Conservation (phyloP, 495 filamentous ascomycete species). For the Aspergillus sclerotioniger region DNA sequence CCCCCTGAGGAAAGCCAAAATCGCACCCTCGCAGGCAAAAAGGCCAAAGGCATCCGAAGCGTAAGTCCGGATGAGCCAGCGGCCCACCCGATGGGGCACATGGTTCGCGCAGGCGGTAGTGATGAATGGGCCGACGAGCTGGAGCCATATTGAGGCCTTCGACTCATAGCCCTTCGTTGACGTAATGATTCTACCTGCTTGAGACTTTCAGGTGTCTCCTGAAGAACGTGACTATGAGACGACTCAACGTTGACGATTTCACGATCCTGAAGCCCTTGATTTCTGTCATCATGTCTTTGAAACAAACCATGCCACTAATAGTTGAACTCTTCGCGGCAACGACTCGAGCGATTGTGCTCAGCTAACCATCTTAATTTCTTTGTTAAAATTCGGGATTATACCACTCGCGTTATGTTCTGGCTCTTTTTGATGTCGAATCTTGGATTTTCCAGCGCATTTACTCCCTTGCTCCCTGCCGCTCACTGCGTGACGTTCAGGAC, state of each 20-base stretch:
- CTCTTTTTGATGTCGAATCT: slow-evolving; percentile 2
- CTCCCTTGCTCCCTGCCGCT: not conserved
- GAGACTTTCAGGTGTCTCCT: slow-evolving; percentile 5
- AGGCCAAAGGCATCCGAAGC: slow-evolving; percentile 52
- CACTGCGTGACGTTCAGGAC: not conserved
- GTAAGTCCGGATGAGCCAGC: slow-evolving; percentile 42
- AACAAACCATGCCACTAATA: slow-evolving; percentile 13
- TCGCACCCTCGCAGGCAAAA: slow-evolving; percentile 51
- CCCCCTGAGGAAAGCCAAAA: slow-evolving; percentile 57
- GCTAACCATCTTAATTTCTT: slow-evolving; percentile 20
- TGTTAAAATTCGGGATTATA: slow-evolving; percentile 26
- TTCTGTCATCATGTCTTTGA: slow-evolving; percentile 4
- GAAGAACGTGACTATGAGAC: slow-evolving; percentile 22
- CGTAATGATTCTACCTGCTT: slow-evolving; percentile 12
- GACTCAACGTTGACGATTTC: slow-evolving; percentile 18
- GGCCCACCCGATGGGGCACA: slow-evolving; percentile 32
- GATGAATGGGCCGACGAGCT: slow-evolving; percentile 53
- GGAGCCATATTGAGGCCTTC: slow-evolving; percentile 39
- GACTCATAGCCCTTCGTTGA: slow-evolving; percentile 10
- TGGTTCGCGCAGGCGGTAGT: slow-evolving; percentile 45
- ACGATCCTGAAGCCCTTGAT: slow-evolving; percentile 10
- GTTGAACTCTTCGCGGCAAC: slow-evolving; percentile 3
- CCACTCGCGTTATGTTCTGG: slow-evolving; percentile 9
- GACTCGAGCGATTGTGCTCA: slow-evolving; percentile 9
- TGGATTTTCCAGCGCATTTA: slow-evolving; percentile 1